Conservation (phyloP, 2,329 filamentous ascomycete species). For the Aspergillus flavus region DNA sequence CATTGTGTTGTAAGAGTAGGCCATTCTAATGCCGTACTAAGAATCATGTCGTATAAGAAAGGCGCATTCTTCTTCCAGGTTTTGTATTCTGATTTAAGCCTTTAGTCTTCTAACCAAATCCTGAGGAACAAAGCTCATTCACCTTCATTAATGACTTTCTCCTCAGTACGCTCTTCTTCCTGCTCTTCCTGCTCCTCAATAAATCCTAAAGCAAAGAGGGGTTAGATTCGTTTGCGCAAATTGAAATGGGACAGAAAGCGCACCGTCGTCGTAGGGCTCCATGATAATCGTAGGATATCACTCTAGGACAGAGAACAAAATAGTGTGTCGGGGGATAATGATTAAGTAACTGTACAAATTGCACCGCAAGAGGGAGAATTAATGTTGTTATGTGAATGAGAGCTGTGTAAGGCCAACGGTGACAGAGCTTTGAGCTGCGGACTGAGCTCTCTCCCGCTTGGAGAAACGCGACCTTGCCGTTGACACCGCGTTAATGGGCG, state of each 20-base stretch:
- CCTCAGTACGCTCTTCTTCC: conserved; percentile 74
- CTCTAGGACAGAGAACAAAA: not conserved
- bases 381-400: not conserved
- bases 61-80: conserved; percentile 99
- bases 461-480: conserved; percentile 29
- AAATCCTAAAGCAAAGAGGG: conserved; percentile 25
- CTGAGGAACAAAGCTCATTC: conserved; percentile 17
- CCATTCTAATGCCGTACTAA: conserved; percentile 95
- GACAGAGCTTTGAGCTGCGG: conserved; percentile 22
- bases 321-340: not conserved
- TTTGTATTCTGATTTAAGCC: conserved; percentile 77
- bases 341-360: not conserved
- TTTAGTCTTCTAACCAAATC: not conserved
- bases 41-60: conserved; percentile 96
- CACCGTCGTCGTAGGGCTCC: conserved; percentile 42
- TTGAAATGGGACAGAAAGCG: conserved; percentile 16
- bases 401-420: not conserved
- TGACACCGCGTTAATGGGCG: conserved; percentile 41
- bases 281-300: conserved; percentile 21
- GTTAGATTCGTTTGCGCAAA: conserved; percentile 24
- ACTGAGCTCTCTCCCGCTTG: conserved; percentile 13
- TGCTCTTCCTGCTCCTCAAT: conserved; percentile 51
- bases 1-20: conserved; percentile 96
- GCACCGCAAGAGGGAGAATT: not conserved
- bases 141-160: conserved; percentile 95